Conservation (phyloP, 2,329 filamentous ascomycete species). For the Leptographium lundbergii region DNA sequence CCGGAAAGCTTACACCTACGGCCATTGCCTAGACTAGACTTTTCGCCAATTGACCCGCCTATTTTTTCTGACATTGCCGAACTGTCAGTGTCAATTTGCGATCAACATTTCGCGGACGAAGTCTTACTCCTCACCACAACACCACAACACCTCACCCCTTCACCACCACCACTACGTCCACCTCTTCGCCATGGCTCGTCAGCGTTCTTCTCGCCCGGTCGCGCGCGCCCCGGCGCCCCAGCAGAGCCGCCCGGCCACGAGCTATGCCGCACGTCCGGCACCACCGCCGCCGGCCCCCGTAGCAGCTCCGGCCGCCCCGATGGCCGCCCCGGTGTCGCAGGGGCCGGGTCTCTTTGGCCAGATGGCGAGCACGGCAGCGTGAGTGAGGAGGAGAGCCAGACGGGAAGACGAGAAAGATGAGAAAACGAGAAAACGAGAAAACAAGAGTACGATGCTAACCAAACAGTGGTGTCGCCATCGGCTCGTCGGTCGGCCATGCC, state of each 20-base stretch:
- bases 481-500: constrained; percentile 89
- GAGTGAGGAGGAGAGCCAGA: not conserved
- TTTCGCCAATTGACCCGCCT: not conserved
- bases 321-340: constrained; percentile 33
- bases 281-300: constrained; percentile 27
- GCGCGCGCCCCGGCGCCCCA: constrained; percentile 48
- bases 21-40: not conserved
- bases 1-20: too few species aligned
- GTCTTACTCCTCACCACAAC: not conserved
- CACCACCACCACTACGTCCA: constrained; percentile 2
- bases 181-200: constrained; percentile 53
- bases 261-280: constrained; percentile 42
- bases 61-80: not conserved
- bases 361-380: constrained; percentile 90
- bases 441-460: not conserved
- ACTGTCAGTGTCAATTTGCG: not conserved
- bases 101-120: too few species aligned
- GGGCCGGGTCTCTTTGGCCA: constrained; percentile 85
- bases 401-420: not conserved
- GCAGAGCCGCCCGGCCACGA: constrained; percentile 57
- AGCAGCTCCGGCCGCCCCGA: constrained; percentile 30
- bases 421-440: not conserved
- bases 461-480: constrained; percentile 86
- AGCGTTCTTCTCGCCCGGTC: constrained; percentile 55
- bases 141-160: not conserved